phyloP scores from a whole-genome alignment of 169 alveolate species.

The Plasmodium coatneyi region DNA sequence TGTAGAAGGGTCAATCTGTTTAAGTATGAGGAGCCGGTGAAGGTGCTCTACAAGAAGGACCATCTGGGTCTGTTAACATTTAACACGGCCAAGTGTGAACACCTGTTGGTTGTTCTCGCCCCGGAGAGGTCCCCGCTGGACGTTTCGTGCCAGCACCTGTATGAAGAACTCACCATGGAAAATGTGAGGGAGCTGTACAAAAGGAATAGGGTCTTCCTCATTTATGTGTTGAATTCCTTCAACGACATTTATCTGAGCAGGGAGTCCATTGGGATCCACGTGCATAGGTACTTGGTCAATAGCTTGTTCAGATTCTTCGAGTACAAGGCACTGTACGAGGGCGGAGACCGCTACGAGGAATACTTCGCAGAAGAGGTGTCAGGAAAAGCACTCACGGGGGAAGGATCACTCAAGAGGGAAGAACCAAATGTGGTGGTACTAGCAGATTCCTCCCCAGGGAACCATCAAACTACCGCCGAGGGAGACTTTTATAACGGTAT shows the following conservation, averaged over 20 bases:
- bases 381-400: neutral
- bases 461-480: neutral
- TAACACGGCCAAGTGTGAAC: constrained; percentile 42
- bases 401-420: neutral
- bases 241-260: constrained; percentile 1
- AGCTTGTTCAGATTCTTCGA: constrained; percentile 12
- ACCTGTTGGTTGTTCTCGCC: constrained; percentile 14
- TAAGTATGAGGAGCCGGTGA: neutral
- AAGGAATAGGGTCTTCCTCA: constrained; percentile 39
- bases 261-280: constrained; percentile 26
- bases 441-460: neutral
- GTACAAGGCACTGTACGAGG: constrained; percentile 38
- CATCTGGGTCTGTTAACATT: constrained; percentile 15
- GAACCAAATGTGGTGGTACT: neutral
- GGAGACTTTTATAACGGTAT: neutral
- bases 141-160: neutral
- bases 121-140: neutral
- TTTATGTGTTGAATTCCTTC: constrained; percentile 29
- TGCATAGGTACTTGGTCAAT: neutral
- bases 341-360: constrained; percentile 6
- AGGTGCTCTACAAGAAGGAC: constrained; percentile 10
- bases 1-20: constrained; percentile 3
- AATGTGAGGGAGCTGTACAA: constrained; percentile 50
- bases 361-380: neutral
- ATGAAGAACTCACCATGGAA: constrained; percentile 31